A percentile compares a stretch with the other conserved stretches of the same genome.
phyloP scores from a whole-genome alignment of 2,329 filamentous ascomycete genomes.

The Neofusicoccum laricinum region DNA sequence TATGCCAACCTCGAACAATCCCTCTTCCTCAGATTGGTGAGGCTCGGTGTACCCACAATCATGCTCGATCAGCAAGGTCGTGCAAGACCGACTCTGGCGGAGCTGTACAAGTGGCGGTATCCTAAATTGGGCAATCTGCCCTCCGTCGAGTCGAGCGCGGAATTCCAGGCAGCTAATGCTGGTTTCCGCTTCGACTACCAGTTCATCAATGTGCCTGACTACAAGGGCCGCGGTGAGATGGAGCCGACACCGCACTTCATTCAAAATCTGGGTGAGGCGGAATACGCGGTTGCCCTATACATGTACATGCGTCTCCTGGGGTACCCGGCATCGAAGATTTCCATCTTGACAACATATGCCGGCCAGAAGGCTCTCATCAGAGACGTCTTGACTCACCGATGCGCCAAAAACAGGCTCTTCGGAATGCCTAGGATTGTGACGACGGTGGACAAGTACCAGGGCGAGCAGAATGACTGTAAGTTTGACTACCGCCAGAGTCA shows the following conservation, averaged over 20 bases:
- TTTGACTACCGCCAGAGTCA: constrained; percentile 25
- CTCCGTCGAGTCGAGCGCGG: constrained; percentile 62
- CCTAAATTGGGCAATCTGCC: constrained; percentile 75
- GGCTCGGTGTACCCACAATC: constrained; percentile 87
- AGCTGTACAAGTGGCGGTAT: constrained; percentile 93
- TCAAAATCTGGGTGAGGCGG: constrained; percentile 93
- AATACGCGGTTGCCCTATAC: constrained; percentile 92
- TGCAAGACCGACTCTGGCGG: constrained; percentile 79
- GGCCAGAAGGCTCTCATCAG: constrained; percentile 85
- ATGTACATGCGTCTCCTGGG: constrained; percentile 97
- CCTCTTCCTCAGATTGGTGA: constrained; percentile 84
- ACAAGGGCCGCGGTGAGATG: constrained; percentile 83
- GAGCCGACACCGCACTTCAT: constrained; percentile 94
- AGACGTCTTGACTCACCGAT: constrained; percentile 82
- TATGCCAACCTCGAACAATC: constrained; percentile 97
- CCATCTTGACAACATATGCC: constrained; percentile 88
- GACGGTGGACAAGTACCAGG: constrained; percentile 98
- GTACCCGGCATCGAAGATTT: constrained; percentile 80
- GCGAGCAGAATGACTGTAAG: constrained; percentile 98
- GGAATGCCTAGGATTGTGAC: constrained; percentile 85
- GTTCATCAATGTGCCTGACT: constrained; percentile 92
- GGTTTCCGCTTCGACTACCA: constrained; percentile 94
- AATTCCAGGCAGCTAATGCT: constrained; percentile 81
- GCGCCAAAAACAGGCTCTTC: constrained; percentile 78
- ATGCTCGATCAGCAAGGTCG: constrained; percentile 91